Evolutionary conservation across 1,139 yeast genomes (phyloP).

Genomic region (Debaryomycetaceae sp.): DNA sequence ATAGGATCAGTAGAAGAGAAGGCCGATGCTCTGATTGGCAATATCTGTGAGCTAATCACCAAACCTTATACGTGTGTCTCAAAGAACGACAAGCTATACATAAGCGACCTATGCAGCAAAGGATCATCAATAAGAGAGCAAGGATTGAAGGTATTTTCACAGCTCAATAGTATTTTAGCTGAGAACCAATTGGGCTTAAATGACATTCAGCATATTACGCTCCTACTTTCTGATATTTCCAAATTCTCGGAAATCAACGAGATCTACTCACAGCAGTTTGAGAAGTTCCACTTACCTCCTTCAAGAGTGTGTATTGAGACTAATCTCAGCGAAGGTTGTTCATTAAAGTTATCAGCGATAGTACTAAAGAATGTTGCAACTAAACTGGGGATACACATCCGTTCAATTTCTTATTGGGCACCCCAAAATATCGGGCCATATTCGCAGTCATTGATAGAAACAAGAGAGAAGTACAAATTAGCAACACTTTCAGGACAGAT

Average conservation of each 20-base stretch:
- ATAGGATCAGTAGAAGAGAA: conserved; percentile 30
- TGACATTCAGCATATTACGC: conserved; percentile 52
- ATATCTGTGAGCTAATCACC: not conserved
- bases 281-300: conserved; percentile 66
- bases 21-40: conserved; percentile 20
- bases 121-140: conserved; percentile 38
- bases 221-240: conserved; percentile 62
- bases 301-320: conserved; percentile 83
- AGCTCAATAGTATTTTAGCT: conserved; percentile 31
- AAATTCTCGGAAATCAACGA: conserved; percentile 59
- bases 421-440: conserved; percentile 98
- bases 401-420: conserved; percentile 94
- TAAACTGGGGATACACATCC: conserved; percentile 77
- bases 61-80: not conserved
- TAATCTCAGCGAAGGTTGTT: conserved; percentile 28
- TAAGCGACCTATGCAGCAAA: conserved; percentile 48
- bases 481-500: conserved; percentile 90
- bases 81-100: conserved; percentile 33
- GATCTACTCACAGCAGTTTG: conserved; percentile 55
- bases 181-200: conserved; percentile 27
- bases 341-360: conserved; percentile 59
- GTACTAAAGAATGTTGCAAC: conserved; percentile 26
- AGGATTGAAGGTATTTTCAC: conserved; percentile 42
- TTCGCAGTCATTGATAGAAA: conserved; percentile 70
- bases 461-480: conserved; percentile 31